phyloP scores from a whole-genome alignment of 169 alveolate genomes.

The Cryptosporidium meleagridis region DNA sequence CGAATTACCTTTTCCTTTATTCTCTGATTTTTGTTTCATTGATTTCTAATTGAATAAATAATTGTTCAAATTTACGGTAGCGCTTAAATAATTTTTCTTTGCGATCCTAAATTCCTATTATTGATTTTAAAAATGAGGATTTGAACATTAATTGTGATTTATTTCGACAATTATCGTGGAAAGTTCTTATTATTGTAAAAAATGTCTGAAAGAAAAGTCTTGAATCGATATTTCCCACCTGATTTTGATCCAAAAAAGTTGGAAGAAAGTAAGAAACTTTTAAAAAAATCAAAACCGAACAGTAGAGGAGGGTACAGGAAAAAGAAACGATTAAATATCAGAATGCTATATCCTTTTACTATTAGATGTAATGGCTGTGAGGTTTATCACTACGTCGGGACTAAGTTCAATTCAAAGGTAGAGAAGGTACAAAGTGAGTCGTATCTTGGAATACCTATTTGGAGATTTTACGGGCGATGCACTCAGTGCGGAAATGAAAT shows the following conservation, averaged over 20 bases:
- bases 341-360: constrained; percentile 99
- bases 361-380: constrained; percentile 96
- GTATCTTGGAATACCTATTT: constrained; percentile 95
- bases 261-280: constrained; percentile 85
- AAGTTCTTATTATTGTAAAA: not conserved
- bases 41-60: not conserved
- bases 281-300: constrained; percentile 82
- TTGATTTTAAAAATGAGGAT: not conserved
- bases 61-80: not conserved
- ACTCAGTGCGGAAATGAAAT: constrained; percentile 95
- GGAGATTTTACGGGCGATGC: constrained; percentile 98
- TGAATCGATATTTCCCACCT: constrained; percentile 98
- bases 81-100: not conserved
- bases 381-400: constrained; percentile 97
- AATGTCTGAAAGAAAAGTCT: constrained; percentile 98
- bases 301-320: constrained; percentile 75
- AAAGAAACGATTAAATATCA: constrained; percentile 90
- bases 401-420: constrained; percentile 95
- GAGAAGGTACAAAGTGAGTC: constrained; percentile 94
- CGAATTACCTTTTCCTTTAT: not conserved
- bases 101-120: not conserved
- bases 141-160: not conserved
- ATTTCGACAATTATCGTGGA: not conserved
- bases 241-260: constrained; percentile 98
- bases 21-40: constrained; percentile 13